Base-by-base conservation (phyloP, 2,329 filamentous ascomycete species). In the Exophiala xenobiotica region DNA sequence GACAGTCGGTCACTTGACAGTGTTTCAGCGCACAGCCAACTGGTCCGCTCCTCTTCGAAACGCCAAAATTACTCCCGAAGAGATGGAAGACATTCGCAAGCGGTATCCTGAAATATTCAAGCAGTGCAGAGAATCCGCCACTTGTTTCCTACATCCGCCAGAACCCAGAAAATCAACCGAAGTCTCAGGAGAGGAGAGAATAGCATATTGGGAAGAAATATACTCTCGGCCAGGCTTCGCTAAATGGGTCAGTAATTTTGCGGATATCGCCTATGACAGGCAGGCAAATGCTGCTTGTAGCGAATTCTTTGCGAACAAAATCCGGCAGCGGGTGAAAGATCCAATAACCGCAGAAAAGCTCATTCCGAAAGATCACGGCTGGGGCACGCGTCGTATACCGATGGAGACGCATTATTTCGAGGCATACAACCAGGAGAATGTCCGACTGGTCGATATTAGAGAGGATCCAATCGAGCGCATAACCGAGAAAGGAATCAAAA, bases 21-120 rank as follows among this genome's bases (percentile, higher is more conserved):
- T 68, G 1, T 69, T 86, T 64, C 82, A 87, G 59, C 76, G 85
- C 9, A 86, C 82, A 0, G 83, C 84, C 0, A 87, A 87, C 57
- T 67, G 83, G 7, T 79, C 79, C 0, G 61, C 86, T 1, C 82
- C 82, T 0, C 83, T 87, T 79, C 70, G 73, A 2, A 74, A 78
- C 53, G 67, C 69, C 2, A 49, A 68, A 1, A 65, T 84, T 29
- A 74, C 71, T 1, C 64, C 63, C 6, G 72, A 74, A 50, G 75
- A 79, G 56, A 78, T 84, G 61, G 67, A 78, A n/a, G 23, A 43
- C 9, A 48, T 49, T 35, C 37, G 53, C 9, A 22, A 20, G 7
- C 20, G 43, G 14, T 56, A 56, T 43, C 49, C 40, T 7, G 41
- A 49, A 14, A 51, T 56, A 2, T 53, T 56, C 29, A 39, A 41